Evolutionary conservation across 1,139 yeast species (phyloP).

Genomic region (Yarrowia galli): DNA sequence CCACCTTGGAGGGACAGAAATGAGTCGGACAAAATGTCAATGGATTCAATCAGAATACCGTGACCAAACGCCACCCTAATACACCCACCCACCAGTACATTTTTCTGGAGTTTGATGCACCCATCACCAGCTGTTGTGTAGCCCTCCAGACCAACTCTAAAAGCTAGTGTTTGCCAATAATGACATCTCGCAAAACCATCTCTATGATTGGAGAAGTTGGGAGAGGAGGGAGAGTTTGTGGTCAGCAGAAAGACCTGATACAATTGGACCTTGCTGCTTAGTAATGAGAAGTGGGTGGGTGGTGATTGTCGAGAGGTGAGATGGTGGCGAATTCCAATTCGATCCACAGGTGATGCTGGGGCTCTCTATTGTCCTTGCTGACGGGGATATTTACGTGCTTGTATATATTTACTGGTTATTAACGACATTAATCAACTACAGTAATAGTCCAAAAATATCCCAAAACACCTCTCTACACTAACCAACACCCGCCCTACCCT

Average conservation of each 20-base stretch:
- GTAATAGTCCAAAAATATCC: too few species aligned
- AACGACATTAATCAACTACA: too few species aligned
- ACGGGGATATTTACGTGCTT: too few species aligned
- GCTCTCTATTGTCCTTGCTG: too few species aligned
- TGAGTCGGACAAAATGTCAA: background rate
- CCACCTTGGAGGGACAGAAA: background rate
- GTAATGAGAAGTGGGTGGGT: background rate
- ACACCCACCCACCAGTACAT: background rate
- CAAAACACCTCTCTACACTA: too few species aligned
- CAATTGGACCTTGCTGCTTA: constrained; percentile 24
- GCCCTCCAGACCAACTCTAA: constrained; percentile 11
- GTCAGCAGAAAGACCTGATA: background rate
- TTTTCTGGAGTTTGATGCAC: background rate
- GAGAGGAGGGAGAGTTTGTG: background rate
- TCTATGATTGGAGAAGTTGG: constrained; percentile 30
- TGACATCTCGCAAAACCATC: constrained; percentile 26
- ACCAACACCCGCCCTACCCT: too few species aligned
- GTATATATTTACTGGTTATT: too few species aligned
- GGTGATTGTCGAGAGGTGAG: too few species aligned
- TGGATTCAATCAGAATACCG: background rate
- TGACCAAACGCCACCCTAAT: too few species aligned
- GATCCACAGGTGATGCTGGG: too few species aligned
- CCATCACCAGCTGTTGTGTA: background rate
- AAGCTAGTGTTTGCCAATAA: background rate
- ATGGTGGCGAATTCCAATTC: too few species aligned